Base-by-base conservation (phyloP, 371 early-diverging fungal genomes). In the Ordospora pajunii region DNA sequence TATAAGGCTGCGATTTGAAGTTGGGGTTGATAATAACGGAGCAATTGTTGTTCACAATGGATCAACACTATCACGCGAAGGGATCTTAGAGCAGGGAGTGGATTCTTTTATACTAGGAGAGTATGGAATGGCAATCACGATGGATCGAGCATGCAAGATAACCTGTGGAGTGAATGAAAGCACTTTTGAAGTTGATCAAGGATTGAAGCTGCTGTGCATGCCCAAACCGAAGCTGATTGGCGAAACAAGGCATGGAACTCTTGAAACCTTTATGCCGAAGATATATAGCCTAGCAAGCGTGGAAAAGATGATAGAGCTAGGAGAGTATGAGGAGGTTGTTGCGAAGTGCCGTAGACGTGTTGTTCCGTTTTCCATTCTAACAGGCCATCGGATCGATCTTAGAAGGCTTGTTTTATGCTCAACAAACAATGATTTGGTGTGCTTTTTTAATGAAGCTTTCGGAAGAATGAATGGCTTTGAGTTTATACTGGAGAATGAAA, bases 181-280 rank as follows among this genome's bases (percentile, higher is more conserved):
- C 10, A 37, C 14, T 25, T 58, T 27, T 40, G 37, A 58, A 17
- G 58, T 58, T 37, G 73, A 73, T 73, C 54, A 44, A 8, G 40
- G 49, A 11, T 50, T 73, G 40, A 50, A 73, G 62, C 46, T 73
- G 22, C 49, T 73, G 12, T 63, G 73, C 12, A 32, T 27, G 1
- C 22, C 64, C n/a, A 49, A 64, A 14, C 49, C 63, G 10, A 65
- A 64, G 40, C 51, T 73, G 2, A 50, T 40, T 50, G 73, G 73
- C 0, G 11, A 43, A 17, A 73, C 58, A 25, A 62, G 73, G 22
- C 54, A 54, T 50, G 54, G 54, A 5, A 54, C 73, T n/a, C 43
- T 73, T 23, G 73, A 73, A 22, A 73, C 73, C 37, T 73, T 45
- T 43, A 64, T 40, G 23, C 54, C 54, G 11, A 63, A 32, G 65